Evolutionary conservation across 257 asterid species (phyloP).

Genomic region (Solanum ossicruentum): DNA sequence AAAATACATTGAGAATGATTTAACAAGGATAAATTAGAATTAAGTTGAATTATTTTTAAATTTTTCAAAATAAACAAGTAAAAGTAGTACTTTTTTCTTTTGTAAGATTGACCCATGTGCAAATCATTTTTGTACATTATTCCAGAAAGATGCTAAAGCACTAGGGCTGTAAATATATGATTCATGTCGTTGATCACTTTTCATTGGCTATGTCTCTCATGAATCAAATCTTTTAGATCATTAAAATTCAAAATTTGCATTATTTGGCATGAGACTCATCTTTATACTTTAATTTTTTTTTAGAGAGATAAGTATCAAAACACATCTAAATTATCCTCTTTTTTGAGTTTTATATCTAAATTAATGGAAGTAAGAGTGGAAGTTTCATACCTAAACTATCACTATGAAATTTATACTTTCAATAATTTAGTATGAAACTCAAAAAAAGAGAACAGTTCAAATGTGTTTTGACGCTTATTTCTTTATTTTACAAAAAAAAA

Average conservation of each 20-base stretch:
- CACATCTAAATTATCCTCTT: no score
- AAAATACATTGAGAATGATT: not conserved
- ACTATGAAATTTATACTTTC: no score
- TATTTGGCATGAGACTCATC: not conserved
- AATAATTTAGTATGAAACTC: no score
- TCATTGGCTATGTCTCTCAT: not conserved
- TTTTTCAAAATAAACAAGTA: not conserved
- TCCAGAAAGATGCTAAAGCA: not conserved
- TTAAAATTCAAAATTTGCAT: not conserved
- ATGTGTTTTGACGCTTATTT: no score
- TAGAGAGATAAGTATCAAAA: no score
- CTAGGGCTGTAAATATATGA: not conserved
- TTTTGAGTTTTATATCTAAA: no score
- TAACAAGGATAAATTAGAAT: not conserved
- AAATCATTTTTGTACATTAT: not conserved
- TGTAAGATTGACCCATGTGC: not conserved
- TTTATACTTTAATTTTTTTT: not conserved
- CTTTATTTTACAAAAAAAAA: no score
- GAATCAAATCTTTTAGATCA: not conserved
- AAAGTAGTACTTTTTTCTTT: not conserved
- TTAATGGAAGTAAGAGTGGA: fast-evolving
- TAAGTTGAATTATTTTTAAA: not conserved
- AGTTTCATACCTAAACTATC: no score
- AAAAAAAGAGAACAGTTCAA: no score
- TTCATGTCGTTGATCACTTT: not conserved